Conservation (phyloP, 257 asterid species). For the Nicotiana knightiana region DNA sequence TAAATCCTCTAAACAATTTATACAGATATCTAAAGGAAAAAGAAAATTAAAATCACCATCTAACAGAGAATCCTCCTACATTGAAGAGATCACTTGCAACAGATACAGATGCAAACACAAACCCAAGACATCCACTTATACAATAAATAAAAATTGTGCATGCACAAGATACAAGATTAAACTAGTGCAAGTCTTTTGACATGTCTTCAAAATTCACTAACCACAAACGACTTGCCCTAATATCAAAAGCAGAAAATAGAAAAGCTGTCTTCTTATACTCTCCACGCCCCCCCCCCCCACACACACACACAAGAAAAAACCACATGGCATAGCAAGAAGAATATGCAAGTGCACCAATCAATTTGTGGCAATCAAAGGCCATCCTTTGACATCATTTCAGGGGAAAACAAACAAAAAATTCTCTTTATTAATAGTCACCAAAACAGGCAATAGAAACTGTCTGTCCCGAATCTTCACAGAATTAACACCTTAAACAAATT, state of each 20-base stretch:
- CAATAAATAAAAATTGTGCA: background rate
- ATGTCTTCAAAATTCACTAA: background rate
- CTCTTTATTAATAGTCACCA: background rate
- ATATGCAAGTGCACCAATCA: background rate
- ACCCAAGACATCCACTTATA: background rate
- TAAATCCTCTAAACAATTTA: background rate
- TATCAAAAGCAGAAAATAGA: background rate
- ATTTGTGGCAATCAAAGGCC: background rate
- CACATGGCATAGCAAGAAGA: background rate
- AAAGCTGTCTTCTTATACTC: background rate
- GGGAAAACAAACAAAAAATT: background rate
- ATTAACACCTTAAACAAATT: background rate
- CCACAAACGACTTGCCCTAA: background rate
- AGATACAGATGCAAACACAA: background rate
- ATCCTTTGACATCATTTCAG: background rate
- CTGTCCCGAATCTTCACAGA: background rate
- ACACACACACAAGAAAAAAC: too few relatives aligned
- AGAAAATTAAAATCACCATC: background rate
- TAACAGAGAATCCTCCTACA: background rate
- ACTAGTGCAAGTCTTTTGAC: background rate
- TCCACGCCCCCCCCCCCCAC: too few relatives aligned
- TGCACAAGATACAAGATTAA: background rate
- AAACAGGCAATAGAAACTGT: background rate
- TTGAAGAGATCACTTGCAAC: slow-evolving; percentile 1
- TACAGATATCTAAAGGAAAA: background rate